Percentiles rank a stretch among this genome's conserved stretches.
Conservation (phyloP, 192 early-diverging fungal genomes). For the Powellomyces hirtus region DNA sequence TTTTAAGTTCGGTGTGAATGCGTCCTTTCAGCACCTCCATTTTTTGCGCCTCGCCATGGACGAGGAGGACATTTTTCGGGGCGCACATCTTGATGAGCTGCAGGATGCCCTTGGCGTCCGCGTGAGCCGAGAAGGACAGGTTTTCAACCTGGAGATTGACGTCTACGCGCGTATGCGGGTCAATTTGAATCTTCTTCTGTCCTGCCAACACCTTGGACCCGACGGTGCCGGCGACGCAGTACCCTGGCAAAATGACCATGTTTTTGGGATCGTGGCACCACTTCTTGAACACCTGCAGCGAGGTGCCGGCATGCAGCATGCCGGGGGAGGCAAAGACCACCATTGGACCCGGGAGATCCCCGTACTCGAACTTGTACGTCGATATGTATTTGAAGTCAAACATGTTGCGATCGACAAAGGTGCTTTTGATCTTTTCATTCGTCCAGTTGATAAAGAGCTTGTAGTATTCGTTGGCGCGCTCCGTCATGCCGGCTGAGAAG, state of each 20-base stretch:
- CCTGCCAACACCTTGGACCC: constrained; percentile 90
- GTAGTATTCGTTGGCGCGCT: constrained; percentile 93
- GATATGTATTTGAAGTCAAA: constrained; percentile 97
- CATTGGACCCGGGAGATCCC: constrained; percentile 83
- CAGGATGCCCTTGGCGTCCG: constrained; percentile 97
- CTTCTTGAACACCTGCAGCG: constrained; percentile 91
- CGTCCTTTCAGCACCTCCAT: constrained; percentile 83
- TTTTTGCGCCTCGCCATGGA: constrained; percentile 89
- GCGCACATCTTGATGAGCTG: constrained; percentile 88
- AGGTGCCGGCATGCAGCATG: constrained; percentile 96
- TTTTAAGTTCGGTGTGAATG: constrained; percentile 78
- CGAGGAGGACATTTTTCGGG: constrained; percentile 81
- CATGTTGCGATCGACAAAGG: constrained; percentile 89
- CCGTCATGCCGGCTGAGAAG: constrained; percentile 92
- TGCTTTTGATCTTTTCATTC: constrained; percentile 93
- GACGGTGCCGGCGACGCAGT: constrained; percentile 94
- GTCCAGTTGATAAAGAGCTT: constrained; percentile 98
- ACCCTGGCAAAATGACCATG: constrained; percentile 98
- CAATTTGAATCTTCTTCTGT: constrained; percentile 81
- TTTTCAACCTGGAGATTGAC: constrained; percentile 94
- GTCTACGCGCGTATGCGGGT: constrained; percentile 61
- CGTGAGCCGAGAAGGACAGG: constrained; percentile 94
- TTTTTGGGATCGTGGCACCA: constrained; percentile 92
- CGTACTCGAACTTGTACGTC: constrained; percentile 67
- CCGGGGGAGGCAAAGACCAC: constrained; percentile 96